Evolutionary conservation across 768 basidiomycete genomes (phyloP).

Genomic region (Tremella fuciformis): DNA sequence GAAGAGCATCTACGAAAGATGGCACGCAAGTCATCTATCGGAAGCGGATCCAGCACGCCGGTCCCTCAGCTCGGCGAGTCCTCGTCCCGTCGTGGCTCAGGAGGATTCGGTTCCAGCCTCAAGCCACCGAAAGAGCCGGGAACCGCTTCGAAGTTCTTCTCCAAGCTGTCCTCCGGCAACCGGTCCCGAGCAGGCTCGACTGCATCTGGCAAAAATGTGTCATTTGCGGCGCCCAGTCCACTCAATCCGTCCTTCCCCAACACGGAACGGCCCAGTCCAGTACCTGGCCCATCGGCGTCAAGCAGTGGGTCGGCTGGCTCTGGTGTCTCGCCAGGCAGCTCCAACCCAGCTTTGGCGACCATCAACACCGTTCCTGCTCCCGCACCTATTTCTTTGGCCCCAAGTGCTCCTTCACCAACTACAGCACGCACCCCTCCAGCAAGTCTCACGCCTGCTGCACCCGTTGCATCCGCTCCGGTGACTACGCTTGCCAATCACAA

Average conservation of each 20-base stretch:
- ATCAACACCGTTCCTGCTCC: conserved; percentile 12
- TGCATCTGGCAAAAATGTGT: conserved; percentile 14
- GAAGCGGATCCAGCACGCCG: conserved; percentile 10
- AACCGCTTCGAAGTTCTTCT: conserved; percentile 23
- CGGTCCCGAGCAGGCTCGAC: conserved; percentile 16
- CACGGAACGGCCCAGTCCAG: neutral
- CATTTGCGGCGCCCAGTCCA: conserved; percentile 10
- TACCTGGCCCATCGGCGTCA: neutral
- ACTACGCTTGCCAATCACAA: conserved; percentile 26
- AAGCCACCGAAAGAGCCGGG: conserved; percentile 10
- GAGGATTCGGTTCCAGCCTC: neutral
- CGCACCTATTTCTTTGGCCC: conserved; percentile 5
- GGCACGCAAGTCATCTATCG: conserved; percentile 45
- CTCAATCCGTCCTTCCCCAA: neutral
- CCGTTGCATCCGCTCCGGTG: conserved; percentile 27
- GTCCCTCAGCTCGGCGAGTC: neutral
- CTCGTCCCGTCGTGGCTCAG: conserved; percentile 1
- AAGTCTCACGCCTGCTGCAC: conserved; percentile 11
- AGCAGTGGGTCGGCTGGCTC: conserved; percentile 7
- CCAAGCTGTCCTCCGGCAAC: conserved; percentile 18
- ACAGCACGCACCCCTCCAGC: conserved; percentile 4
- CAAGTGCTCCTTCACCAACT: neutral
- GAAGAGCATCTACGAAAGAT: conserved; percentile 76
- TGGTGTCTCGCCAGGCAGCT: conserved; percentile 2
- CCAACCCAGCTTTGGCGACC: too few relatives aligned